Evolutionary conservation across 768 basidiomycete species (phyloP).

Genomic region (Boletellus emodensis): DNA sequence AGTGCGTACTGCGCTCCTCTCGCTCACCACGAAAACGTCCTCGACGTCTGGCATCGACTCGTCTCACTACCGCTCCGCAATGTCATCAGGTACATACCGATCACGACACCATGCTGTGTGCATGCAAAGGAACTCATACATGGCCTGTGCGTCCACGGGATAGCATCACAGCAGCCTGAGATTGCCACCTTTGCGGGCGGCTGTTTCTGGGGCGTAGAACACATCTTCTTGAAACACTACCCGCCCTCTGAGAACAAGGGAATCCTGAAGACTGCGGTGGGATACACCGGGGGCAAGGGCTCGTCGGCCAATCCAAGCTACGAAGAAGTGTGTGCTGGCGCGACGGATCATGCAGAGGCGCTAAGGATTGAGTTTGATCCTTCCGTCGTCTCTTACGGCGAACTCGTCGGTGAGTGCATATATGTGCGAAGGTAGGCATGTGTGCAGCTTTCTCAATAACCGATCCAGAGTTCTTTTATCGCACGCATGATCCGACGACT

Average conservation of each 20-base stretch:
- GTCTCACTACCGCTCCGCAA: conserved; percentile 37
- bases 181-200: conserved; percentile 51
- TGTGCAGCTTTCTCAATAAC: background rate
- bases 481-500: conserved; percentile 91
- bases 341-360: conserved; percentile 87
- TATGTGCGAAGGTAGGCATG: background rate
- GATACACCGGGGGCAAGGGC: conserved; percentile 72
- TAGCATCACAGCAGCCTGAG: conserved; percentile 42
- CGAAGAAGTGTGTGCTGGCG: conserved; percentile 69
- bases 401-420: conserved; percentile 73
- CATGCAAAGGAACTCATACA: conserved; percentile 1
- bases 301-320: conserved; percentile 60
- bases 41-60: conserved; percentile 31
- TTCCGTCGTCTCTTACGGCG: conserved; percentile 66
- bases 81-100: conserved; percentile 30
- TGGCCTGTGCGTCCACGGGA: conserved; percentile 14
- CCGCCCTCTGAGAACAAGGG: conserved; percentile 69
- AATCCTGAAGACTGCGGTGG: conserved; percentile 69
- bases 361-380: conserved; percentile 86
- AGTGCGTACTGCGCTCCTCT: conserved; percentile 18
- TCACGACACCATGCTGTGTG: background rate
- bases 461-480: conserved; percentile 81
- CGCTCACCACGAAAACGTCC: conserved; percentile 18
- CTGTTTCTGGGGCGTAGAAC: conserved; percentile 86
- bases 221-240: conserved; percentile 79